Conservation (phyloP, 2,329 filamentous ascomycete genomes). For the Aspergillus ochraceoroseus region DNA sequence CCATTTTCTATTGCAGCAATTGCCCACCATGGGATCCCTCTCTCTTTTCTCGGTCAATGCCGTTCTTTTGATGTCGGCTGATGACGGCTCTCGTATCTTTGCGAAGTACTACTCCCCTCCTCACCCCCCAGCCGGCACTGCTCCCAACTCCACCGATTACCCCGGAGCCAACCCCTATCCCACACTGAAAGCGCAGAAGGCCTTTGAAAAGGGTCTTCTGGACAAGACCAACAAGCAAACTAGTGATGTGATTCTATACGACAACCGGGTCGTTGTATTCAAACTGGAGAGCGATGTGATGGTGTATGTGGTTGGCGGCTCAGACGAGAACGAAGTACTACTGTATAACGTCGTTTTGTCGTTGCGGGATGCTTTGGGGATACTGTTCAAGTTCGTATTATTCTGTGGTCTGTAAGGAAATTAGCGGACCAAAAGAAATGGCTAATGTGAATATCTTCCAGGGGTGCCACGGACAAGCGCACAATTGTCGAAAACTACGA, state of each 20-base stretch:
- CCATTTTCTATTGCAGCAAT: slow-evolving; percentile 6
- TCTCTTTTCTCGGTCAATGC: slow-evolving; percentile 72
- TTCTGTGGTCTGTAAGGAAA: background rate
- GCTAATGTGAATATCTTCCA: slow-evolving; percentile 38
- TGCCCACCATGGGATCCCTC: slow-evolving; percentile 63
- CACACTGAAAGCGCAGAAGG: slow-evolving; percentile 86
- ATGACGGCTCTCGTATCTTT: slow-evolving; percentile 87
- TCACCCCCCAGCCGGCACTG: slow-evolving; percentile 58
- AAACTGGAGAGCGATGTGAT: slow-evolving; percentile 98
- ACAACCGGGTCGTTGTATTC: slow-evolving; percentile 93
- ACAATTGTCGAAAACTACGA: slow-evolving; percentile 99
- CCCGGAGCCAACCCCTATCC: slow-evolving; percentile 73
- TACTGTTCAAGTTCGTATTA: slow-evolving; percentile 74
- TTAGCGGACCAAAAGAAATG: background rate
- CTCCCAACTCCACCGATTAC: slow-evolving; percentile 54
- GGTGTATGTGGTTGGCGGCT: slow-evolving; percentile 84
- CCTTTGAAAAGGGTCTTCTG: slow-evolving; percentile 91
- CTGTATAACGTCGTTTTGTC: slow-evolving; percentile 91
- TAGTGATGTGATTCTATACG: slow-evolving; percentile 94
- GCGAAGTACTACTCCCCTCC: slow-evolving; percentile 84
- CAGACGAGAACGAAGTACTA: slow-evolving; percentile 94
- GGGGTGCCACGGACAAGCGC: slow-evolving; percentile 93
- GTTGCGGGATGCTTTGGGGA: slow-evolving; percentile 81
- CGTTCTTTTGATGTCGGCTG: slow-evolving; percentile 71
- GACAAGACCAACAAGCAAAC: slow-evolving; percentile 96